phyloP scores from a whole-genome alignment of 768 basidiomycete species.

The Auriscalpium orientale region DNA sequence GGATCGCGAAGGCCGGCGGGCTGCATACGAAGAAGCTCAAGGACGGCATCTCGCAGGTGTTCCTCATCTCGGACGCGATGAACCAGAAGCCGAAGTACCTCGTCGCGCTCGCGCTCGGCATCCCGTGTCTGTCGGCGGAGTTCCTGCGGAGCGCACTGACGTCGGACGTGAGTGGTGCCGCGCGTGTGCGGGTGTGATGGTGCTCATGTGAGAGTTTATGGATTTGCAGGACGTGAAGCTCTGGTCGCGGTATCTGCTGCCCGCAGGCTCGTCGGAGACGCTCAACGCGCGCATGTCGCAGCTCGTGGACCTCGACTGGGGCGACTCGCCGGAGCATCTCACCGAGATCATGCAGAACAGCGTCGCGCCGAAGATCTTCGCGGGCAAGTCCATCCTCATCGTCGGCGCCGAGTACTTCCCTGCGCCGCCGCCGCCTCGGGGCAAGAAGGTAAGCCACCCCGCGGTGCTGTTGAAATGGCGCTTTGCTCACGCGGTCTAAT shows the following conservation, averaged over 20 bases:
- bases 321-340: constrained; percentile 42
- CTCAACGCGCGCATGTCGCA: constrained; percentile 38
- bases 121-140: constrained; percentile 64
- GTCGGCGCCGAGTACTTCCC: constrained; percentile 52
- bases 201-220: too few species aligned
- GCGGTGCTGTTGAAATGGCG: too few species aligned
- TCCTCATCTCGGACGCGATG: constrained; percentile 59
- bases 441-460: constrained; percentile 26
- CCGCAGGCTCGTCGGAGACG: constrained; percentile 39
- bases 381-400: constrained; percentile 48
- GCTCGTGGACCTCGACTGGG: constrained; percentile 42
- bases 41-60: constrained; percentile 43
- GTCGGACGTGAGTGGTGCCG: constrained; percentile 15
- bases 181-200: too few species aligned
- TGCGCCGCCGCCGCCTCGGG: constrained; percentile 24
- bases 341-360: constrained; percentile 50
- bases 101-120: constrained; percentile 74
- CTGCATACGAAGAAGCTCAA: constrained; percentile 35
- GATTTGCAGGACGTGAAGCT: too few species aligned
- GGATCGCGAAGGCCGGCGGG: constrained; percentile 43
- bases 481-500: too few species aligned
- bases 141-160: constrained; percentile 37
- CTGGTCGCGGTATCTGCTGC: constrained; percentile 57
- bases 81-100: constrained; percentile 75
- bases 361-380: constrained; percentile 52